phyloP scores from a whole-genome alignment of 2,329 filamentous ascomycete genomes.

The Colletotrichum zoysiae region DNA sequence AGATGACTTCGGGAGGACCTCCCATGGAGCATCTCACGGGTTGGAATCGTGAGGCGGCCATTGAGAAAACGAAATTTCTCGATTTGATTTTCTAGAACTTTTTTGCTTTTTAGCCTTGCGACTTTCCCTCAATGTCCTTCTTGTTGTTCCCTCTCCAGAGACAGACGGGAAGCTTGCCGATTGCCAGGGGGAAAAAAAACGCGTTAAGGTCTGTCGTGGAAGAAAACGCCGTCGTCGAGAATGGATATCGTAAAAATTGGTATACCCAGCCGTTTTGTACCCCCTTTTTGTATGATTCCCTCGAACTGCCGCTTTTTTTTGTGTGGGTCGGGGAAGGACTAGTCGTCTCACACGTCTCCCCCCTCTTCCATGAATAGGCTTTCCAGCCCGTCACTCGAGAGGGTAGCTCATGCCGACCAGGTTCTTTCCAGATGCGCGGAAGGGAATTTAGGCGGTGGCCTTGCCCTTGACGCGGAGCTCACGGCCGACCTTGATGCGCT shows the following conservation, averaged over 20 bases:
- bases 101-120: constrained; percentile 47
- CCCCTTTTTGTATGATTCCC: constrained; percentile 22
- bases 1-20: constrained; percentile 75
- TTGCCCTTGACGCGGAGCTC: constrained; percentile 81
- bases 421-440: background rate
- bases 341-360: background rate
- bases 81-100: constrained; percentile 46
- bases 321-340: background rate
- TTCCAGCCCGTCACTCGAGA: constrained; percentile 8
- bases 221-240: constrained; percentile 30
- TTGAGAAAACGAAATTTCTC: constrained; percentile 68
- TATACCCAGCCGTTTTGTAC: constrained; percentile 16
- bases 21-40: constrained; percentile 81
- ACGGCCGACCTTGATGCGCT: constrained; percentile 84
- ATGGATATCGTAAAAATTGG: constrained; percentile 21
- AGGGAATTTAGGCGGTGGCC: constrained; percentile 65
- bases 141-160: constrained; percentile 42
- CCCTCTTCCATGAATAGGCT: background rate
- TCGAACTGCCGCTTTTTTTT: constrained; percentile 39
- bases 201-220: constrained; percentile 23
- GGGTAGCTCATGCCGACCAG: background rate
- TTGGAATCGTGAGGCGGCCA: constrained; percentile 77
- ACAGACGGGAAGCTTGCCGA: constrained; percentile 15
- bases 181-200: constrained; percentile 34
- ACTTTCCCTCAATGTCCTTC: constrained; percentile 27